Base-by-base conservation (phyloP, 495 filamentous ascomycete genomes). In the Aspergillus haitiensis region DNA sequence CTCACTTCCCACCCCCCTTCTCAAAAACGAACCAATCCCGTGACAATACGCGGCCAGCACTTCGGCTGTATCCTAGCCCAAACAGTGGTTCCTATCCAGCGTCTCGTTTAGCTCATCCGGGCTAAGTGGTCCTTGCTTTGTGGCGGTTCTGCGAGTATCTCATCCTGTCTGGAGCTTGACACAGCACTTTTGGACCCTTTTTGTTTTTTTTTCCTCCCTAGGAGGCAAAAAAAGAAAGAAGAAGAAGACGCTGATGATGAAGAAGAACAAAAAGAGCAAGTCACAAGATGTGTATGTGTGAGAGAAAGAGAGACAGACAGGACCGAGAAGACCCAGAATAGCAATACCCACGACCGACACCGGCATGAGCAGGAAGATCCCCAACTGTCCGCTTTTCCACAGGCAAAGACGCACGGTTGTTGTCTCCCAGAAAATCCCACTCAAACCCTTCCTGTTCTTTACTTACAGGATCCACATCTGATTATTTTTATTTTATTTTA, bases 111-210 rank as follows among this genome's bases (percentile, higher is more conserved):
- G 59, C 60, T 62, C 52, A 60, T 58, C 61, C 59, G 59, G 65
- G 31, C 51, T 27, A 27, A 45, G 58, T 65, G 66, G 66, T 68
- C 66, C 66, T 68, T 68, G 66, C 66, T 68, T 68, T 57, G 66
- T 68, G 66, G 66, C 66, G 62, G 61, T 57, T 60, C 56, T 49
- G 46, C 34, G 55, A 55, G 46, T 55, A 59, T 58, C 56, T 61
- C 45, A 55, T 27, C 21, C 54, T 61, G 62, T 61, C 62, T 56
- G 58, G 21, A 61, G 62, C 62, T 64, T 64, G 62, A 61, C 58
- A 58, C 50, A 42, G 44, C 37, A 54, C 56, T 45, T 64, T 58
- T 64, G 62, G 62, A 64, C 62, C 53, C 62, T 60, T 47, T 47
- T 37, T 21, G 8, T 27, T 27, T 27, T 27, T 27, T 27, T 27